These are phyloP conservation scores for Aspergillus udagawae DNA, from an alignment of 2,329 filamentous ascomycete genomes.

Conservation along the genomic window DNA sequence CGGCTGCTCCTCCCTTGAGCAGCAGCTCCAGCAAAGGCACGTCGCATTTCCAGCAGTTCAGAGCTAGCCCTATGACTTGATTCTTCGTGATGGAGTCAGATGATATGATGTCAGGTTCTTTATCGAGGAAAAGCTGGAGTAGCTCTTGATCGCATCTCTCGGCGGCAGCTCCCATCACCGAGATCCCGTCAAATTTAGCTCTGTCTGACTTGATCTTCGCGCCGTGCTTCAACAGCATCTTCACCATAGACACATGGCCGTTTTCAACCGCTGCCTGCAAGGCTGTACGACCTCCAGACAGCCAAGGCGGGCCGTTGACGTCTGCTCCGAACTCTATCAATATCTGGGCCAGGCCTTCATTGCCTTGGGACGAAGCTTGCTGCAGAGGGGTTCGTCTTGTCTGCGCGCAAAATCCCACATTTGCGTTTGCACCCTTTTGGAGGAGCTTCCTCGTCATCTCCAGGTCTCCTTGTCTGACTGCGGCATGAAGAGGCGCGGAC, in stretches of 20 bases:
- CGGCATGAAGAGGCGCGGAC: slow-evolving; percentile 5
- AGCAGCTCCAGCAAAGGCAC: neutral
- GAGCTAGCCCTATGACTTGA: slow-evolving; percentile 1
- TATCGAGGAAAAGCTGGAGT: slow-evolving; percentile 7
- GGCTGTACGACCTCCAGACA: slow-evolving; percentile 23
- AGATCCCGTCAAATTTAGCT: too few relatives aligned
- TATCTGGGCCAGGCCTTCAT: slow-evolving; percentile 5
- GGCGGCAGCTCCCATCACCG: slow-evolving; percentile 9
- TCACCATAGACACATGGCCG: slow-evolving; percentile 14
- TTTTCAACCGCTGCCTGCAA: slow-evolving; percentile 29
- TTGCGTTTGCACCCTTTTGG: slow-evolving; percentile 6
- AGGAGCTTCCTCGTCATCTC: slow-evolving; percentile 8
- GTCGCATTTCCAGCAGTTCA: neutral
- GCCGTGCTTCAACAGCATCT: neutral
- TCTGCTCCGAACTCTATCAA: slow-evolving; percentile 11
- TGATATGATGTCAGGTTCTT: slow-evolving; percentile 4
- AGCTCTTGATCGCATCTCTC: neutral
- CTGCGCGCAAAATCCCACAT: slow-evolving; percentile 6
- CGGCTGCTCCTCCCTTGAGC: slow-evolving; percentile 9
- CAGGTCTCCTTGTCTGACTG: slow-evolving; percentile 4
- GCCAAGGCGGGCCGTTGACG: slow-evolving; percentile 2
- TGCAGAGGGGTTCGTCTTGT: slow-evolving; percentile 1
- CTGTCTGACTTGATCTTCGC: too few relatives aligned
- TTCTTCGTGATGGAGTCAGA: slow-evolving; percentile 6
- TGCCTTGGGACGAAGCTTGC: slow-evolving; percentile 2